Evolutionary conservation across 305 asterid genomes (phyloP).

Genomic region (Plantago coronopus): DNA sequence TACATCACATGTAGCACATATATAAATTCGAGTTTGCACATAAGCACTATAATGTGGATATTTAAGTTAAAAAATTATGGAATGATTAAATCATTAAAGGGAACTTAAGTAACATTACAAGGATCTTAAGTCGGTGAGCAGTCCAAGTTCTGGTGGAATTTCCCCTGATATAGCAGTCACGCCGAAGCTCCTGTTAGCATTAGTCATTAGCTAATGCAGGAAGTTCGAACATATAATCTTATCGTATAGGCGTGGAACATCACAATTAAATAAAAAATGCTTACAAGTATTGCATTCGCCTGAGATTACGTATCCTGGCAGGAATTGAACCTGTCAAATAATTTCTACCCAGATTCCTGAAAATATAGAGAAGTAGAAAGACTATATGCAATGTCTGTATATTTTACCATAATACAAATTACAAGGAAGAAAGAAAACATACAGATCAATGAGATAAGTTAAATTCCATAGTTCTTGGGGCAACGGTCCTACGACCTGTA

Average conservation of each 20-base stretch:
- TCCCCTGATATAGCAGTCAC: slow-evolving; percentile 63
- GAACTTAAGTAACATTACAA: too few species aligned
- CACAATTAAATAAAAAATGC: not conserved
- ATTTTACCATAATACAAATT: too few species aligned
- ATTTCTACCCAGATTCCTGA: slow-evolving; percentile 59
- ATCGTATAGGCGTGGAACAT: too few species aligned
- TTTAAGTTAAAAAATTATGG: too few species aligned
- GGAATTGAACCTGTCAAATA: slow-evolving; percentile 65
- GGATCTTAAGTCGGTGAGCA: slow-evolving; percentile 53
- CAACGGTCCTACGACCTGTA: slow-evolving; percentile 41
- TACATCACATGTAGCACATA: too few species aligned
- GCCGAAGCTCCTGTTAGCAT: slow-evolving; percentile 37
- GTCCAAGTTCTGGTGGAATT: slow-evolving; percentile 70
- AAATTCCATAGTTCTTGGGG: slow-evolving; percentile 80
- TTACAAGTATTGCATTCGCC: slow-evolving; percentile 58
- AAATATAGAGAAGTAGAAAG: slow-evolving; percentile 5
- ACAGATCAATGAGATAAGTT: slow-evolving; percentile 59
- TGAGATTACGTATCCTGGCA: slow-evolving; percentile 47
- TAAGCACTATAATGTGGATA: too few species aligned
- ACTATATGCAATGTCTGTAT: too few species aligned
- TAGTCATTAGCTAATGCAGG: not conserved
- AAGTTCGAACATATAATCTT: too few species aligned
- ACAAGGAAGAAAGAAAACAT: too few species aligned
- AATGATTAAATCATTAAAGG: too few species aligned
- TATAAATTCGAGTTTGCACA: too few species aligned